Evolutionary conservation across 306 rosid genomes (phyloP), one percentile per base, ranked within the genome.

Genomic region (Medicago arabica): DNA sequence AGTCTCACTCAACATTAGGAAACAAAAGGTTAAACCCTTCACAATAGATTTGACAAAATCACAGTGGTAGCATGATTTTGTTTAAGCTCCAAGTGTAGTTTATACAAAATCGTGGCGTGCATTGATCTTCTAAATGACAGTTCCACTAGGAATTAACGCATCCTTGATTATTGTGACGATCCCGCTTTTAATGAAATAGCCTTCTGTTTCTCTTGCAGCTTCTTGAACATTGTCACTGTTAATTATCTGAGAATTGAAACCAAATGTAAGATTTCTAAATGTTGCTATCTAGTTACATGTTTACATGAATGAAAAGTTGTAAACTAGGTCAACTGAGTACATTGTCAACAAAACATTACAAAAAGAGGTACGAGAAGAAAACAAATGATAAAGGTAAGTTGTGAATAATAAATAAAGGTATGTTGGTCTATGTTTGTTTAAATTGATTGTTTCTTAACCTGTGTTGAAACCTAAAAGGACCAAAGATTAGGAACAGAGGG

Each of bases 201-300:
- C 99, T 51, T 96, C 98, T 6, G 98, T 89, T 85, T 96, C 99
- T 72, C 99, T 89, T 62, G 99, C 98, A 19, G 98, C 96, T 90
- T 96, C 98, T 92, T 92, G 99, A 54, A 96, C 96, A 75, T 40
- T 75, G 82, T 89, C 99, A 9, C 80, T 25, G 75, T 96, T 96
- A 17, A 96, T 46, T 77, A 96, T 96, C 99, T 96, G 93, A 66
- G 13, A n/a, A 82, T 63, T 28, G 9, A 41, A 85, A 76, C 58
- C 74, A 39, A 7, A 36, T 4, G 62, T 77, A 44, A 84, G 54
- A 79, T 39, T 41, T 34, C 16, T 8, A 40, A 40, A 71, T 21
- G n/a, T 25, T 8, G 18, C 15, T 40, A 65, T 31, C 41, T 31
- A 67, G 12, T 40, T 11, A 28, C 15, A n/a, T 75, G 43, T 14